phyloP scores from a whole-genome alignment of 169 alveolate species.

The Plasmodium falciparum region DNA sequence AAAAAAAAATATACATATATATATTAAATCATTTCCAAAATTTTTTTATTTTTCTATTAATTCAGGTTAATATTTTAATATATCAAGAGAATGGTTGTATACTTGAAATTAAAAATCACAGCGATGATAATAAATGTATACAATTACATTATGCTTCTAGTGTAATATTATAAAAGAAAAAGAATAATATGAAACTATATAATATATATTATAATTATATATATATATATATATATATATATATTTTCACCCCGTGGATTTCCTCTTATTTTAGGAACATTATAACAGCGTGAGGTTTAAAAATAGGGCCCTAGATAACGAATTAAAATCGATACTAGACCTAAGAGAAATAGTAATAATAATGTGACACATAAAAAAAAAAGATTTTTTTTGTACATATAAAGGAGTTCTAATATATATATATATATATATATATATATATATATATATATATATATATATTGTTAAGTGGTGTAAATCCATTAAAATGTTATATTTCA shows the following conservation, averaged over 20 bases:
- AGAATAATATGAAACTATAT: no score
- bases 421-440: neutral
- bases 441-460: no score
- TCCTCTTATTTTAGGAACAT: constrained; percentile 27
- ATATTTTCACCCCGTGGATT: neutral
- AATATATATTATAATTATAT: no score
- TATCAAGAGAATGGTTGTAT: constrained; percentile 68
- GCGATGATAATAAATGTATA: constrained; percentile 58
- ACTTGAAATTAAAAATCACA: constrained; percentile 50
- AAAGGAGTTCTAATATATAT: no score
- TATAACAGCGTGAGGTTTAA: constrained; percentile 56
- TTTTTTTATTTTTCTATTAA: neutral
- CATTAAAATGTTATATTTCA: neutral
- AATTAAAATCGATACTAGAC: constrained; percentile 28
- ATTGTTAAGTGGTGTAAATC: no score
- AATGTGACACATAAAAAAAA: constrained; percentile 7
- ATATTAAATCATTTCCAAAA: no score
- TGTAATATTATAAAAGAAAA: constrained; percentile 2
- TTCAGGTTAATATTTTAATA: constrained; percentile 48
- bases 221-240: neutral
- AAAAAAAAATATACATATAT: neutral
- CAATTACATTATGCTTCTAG: constrained; percentile 63
- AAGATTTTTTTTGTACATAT: neutral
- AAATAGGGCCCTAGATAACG: constrained; percentile 38
- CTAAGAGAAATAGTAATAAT: constrained; percentile 49